Evolutionary conservation across 306 rosid species (phyloP).

Genomic region (Cicer cuneatum): DNA sequence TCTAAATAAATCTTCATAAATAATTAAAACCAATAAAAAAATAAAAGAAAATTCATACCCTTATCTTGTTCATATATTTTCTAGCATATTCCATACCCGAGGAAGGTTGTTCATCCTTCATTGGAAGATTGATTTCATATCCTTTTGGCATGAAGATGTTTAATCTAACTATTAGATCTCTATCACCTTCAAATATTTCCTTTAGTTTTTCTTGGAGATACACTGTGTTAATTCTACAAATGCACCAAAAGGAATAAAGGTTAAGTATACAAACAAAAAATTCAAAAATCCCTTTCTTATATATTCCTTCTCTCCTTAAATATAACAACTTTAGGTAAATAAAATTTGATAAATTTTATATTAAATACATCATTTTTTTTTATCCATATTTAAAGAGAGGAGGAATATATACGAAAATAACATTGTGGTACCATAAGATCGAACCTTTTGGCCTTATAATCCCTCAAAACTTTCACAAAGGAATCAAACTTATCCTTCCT

Average conservation of each 20-base stretch:
- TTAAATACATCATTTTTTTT: too few species aligned
- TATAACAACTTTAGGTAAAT: too few species aligned
- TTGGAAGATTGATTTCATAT: constrained; percentile 82
- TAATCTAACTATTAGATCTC: constrained; percentile 80
- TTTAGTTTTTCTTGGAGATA: constrained; percentile 86
- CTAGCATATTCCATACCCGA: constrained; percentile 89
- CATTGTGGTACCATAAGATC: too few species aligned
- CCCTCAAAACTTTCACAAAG: too few species aligned
- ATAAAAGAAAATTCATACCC: constrained; percentile 51
- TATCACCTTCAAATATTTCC: constrained; percentile 84
- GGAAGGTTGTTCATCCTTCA: constrained; percentile 74
- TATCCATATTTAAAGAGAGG: too few species aligned
- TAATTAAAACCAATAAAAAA: constrained; percentile 1
- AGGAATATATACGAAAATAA: too few species aligned
- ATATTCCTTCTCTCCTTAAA: too few species aligned
- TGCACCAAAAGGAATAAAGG: constrained; percentile 43
- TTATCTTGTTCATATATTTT: constrained; percentile 86
- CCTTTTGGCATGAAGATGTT: constrained; percentile 96
- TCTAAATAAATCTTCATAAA: background rate
- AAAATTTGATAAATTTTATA: too few species aligned
- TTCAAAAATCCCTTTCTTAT: background rate
- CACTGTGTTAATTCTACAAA: constrained; percentile 75
- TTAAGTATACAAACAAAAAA: constrained; percentile 38
- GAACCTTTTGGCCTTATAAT: too few species aligned
- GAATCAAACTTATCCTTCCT: too few species aligned